Evolutionary conservation across 805 yeast genomes (phyloP), one percentile per base, ranked within the genome.

Genomic region (Sungouiozyma ichnusensis): DNA sequence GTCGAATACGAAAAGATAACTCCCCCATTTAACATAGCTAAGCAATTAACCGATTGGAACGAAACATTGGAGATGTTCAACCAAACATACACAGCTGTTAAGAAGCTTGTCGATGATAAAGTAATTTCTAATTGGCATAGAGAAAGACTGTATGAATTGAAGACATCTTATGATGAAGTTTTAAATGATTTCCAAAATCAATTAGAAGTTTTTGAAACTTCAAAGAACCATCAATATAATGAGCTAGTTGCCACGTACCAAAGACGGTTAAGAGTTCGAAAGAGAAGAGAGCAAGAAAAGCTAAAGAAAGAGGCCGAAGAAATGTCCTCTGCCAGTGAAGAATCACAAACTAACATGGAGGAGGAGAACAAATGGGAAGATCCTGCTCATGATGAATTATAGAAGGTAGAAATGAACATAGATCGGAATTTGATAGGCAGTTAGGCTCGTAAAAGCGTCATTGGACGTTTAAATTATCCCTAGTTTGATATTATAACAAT

Each of bases 1-100:
- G 67, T 69, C 41, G 79, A 75, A 50, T 72, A 70, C 44, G 62
- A 64, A 31, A 68, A 72, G 46, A 54, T 76, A 37, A 68, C 67
- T 41, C 36, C 52, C 14, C 60, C 63, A 15, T 35, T 48, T 16
- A 49, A 52, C 19, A 33, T 55, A 9, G 18, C 49, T 3, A 44
- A 43, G 9, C 34, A 52, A 2, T 35, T 45, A 14, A 16, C 31
- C 2, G 37, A 41, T 7, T 48, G 49, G 44, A 42, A 52, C 16
- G 44, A 45, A 3, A 44, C 46, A 4, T 11, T 52, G 4, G 15
- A 42, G 3, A 24, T 36, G 8, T 44, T 58, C 16, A 46, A 51
- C 33, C 48, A 46, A 33, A 44, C 46, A 11, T 38, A 48, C 13
- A 37, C 31, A 13, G 41, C 46, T 16, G 35, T 57, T 4, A 39